Evolutionary conservation across 495 filamentous ascomycete genomes (phyloP), one percentile per base, ranked within the genome.

Genomic region (Massariosphaeria phaeospora): DNA sequence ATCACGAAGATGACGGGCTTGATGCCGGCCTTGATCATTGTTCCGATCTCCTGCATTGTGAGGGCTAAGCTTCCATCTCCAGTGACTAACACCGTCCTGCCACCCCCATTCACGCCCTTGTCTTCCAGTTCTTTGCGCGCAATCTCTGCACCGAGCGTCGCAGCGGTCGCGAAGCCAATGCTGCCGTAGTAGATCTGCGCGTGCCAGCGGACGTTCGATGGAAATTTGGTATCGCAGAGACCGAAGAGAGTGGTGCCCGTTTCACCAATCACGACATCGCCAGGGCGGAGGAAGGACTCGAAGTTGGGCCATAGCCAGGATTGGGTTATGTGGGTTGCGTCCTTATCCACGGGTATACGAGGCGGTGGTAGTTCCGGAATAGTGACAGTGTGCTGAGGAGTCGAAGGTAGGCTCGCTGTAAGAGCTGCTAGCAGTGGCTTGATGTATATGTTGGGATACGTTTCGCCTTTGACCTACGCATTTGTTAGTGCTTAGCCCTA

Each of bases 31-130:
- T 66, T 66, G 26, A 72, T 50, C 67, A 72, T 70, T 20, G 68
- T 68, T n/a, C 67, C 66, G 20, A 71, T 55, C 54, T 72, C 70
- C 40, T 69, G 66, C 3, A 69, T 64, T 9, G 70, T 72, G 21
- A 72, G 42, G 42, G 63, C 62, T 35, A 72, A 34, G 42, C 66
- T 69, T 21, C 70, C 70, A 41, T 72, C 70, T 10, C 70, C 70
- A 2, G 66, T 71, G 11, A 70, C 36, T 11, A 71, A 52, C 8
- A 71, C 30, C 13, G 67, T 69, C 18, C 70, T 55, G 3, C 65
- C 60, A n/a, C 47, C 34, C 4, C 34, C 33, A 2, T 33, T 4
- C 3, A 2, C 27, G 21, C 25, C 35, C 23, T 40, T 11, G 3
- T 6, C 48, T 17, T 40, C 43, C 8, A 59, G 25, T 31, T 67